Evolutionary conservation across 345 rosid genomes (phyloP).

Genomic region (Durio zibethinus): DNA sequence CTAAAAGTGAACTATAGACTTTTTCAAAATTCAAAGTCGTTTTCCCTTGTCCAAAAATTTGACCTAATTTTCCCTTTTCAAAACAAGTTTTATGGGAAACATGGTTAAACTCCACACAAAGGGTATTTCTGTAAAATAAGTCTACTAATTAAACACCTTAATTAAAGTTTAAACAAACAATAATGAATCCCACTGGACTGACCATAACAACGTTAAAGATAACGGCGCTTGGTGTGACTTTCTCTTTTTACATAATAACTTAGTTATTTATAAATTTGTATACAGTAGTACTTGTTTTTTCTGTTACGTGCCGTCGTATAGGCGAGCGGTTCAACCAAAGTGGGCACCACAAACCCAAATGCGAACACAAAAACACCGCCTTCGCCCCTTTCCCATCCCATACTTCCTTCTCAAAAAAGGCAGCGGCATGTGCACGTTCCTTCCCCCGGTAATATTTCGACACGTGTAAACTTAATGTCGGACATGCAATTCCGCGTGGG

Average conservation of each 20-base stretch:
- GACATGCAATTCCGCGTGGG: conserved; percentile 9
- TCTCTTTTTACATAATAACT: too few species aligned
- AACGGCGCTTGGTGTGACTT: conserved; percentile 4
- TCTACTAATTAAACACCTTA: neutral
- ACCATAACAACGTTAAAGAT: neutral
- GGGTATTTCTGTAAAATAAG: conserved; percentile 1
- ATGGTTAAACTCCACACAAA: neutral
- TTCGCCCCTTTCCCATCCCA: neutral
- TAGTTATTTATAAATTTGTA: too few species aligned
- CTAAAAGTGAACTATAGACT: neutral
- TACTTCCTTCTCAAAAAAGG: neutral
- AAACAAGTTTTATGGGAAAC: neutral
- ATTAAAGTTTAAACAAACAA: neutral
- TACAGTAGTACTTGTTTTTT: too few species aligned
- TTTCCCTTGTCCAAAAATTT: neutral
- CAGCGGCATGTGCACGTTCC: conserved; percentile 30
- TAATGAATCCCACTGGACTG: neutral
- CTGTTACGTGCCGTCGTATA: conserved; percentile 15
- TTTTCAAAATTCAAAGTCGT: neutral
- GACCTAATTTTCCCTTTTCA: neutral
- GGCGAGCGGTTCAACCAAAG: conserved; percentile 9
- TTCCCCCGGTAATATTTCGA: neutral
- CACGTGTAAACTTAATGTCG: conserved; percentile 14
- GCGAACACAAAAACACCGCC: neutral
- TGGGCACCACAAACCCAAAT: conserved; percentile 10